A percentile compares a stretch with the other conserved stretches of the same genome.
Conservation (phyloP, 2,329 filamentous ascomycete species). For the Arthroderma uncinatum region DNA sequence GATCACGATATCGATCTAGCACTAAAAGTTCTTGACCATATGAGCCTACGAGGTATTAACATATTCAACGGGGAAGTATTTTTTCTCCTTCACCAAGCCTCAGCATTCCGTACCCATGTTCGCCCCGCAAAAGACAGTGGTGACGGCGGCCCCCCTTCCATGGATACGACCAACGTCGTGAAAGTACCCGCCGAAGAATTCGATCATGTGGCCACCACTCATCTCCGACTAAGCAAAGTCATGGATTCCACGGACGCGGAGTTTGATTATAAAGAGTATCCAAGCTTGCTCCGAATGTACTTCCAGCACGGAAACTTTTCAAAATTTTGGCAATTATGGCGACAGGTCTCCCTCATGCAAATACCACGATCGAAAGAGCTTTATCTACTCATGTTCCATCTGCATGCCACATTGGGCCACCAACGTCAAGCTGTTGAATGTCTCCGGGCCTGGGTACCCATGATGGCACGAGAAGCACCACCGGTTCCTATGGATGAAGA, state of each 20-base stretch:
- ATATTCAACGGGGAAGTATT: slow-evolving; percentile 40
- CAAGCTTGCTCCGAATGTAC: slow-evolving; percentile 23
- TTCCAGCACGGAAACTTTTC: slow-evolving; percentile 41
- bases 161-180: slow-evolving; percentile 5
- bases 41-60: slow-evolving; percentile 32
- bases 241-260: slow-evolving; percentile 22
- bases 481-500: slow-evolving; percentile 36
- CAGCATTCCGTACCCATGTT: slow-evolving; percentile 36
- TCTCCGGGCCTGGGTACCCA: slow-evolving; percentile 45
- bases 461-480: slow-evolving; percentile 48
- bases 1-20: slow-evolving; percentile 27
- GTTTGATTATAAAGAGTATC: slow-evolving; percentile 23
- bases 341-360: slow-evolving; percentile 42
- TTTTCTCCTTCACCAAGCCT: slow-evolving; percentile 30
- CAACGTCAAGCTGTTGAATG: slow-evolving; percentile 37
- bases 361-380: slow-evolving; percentile 41
- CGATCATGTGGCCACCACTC: slow-evolving; percentile 13
- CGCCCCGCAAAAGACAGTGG: slow-evolving; percentile 21
- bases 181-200: slow-evolving; percentile 9
- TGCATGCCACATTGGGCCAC: slow-evolving; percentile 38
- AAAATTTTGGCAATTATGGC: slow-evolving; percentile 52
- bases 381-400: slow-evolving; percentile 45
- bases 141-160: slow-evolving; percentile 29
- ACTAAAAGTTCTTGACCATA: slow-evolving; percentile 32
- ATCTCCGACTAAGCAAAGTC: slow-evolving; percentile 22